Evolutionary conservation across 176 grass and related monocot genomes (phyloP).

Genomic region (Otatea glauca): DNA sequence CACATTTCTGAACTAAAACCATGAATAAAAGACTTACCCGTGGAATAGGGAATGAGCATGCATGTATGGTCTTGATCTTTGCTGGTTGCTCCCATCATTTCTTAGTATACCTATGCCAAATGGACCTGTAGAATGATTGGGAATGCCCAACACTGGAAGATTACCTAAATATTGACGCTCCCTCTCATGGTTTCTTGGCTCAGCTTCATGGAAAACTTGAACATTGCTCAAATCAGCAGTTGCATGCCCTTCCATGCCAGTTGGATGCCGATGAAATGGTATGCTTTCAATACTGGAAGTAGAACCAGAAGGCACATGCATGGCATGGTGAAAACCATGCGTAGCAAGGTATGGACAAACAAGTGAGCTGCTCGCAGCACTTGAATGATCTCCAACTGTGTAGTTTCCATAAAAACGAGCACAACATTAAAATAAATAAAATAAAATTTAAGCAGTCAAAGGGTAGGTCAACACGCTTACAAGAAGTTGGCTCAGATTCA

Average conservation of each 20-base stretch:
- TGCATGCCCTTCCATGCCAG: conserved; percentile 32
- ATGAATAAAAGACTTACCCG: conserved; percentile 23
- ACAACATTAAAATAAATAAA: not conserved
- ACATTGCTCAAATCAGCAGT: conserved; percentile 42
- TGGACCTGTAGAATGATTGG: conserved; percentile 13
- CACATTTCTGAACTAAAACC: not conserved
- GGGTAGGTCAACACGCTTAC: conserved; percentile 33
- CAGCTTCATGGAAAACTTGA: conserved; percentile 43
- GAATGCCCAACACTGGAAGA: conserved; percentile 38
- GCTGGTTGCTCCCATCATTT: conserved; percentile 39
- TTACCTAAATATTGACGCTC: conserved; percentile 34
- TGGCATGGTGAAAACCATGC: conserved; percentile 37
- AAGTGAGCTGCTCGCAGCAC: conserved; percentile 36
- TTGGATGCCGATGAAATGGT: conserved; percentile 44
- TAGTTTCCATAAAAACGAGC: conserved; percentile 33
- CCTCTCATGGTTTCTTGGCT: conserved; percentile 48
- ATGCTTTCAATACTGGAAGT: conserved; percentile 39
- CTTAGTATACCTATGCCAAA: conserved; percentile 33
- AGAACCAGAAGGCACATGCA: conserved; percentile 41
- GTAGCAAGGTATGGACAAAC: conserved; percentile 40
- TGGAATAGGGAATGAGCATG: conserved; percentile 43
- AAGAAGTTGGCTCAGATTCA: conserved; percentile 37
- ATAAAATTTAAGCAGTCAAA: conserved; percentile 6
- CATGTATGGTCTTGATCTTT: conserved; percentile 38
- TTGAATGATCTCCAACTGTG: conserved; percentile 43